Base-by-base conservation (phyloP, 192 early-diverging fungal genomes). In the Paraglomus brasilianum region DNA sequence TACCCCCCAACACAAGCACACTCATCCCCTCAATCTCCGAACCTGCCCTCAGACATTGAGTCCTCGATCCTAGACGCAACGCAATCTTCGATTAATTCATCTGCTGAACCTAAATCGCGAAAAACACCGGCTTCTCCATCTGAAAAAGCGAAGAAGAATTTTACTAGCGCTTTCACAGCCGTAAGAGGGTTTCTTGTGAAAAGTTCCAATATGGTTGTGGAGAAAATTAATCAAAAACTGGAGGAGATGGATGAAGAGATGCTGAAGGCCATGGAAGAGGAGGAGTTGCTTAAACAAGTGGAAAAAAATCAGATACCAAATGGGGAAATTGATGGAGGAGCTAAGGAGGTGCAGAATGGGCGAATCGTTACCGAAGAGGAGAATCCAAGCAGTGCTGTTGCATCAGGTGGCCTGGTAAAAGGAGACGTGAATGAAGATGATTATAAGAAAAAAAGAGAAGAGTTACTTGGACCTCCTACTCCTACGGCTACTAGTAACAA, bases 151-250 rank as follows among this genome's bases (percentile, higher is more conserved):
- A 56, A 17, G 11, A 56, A 21, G 21, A 56, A 56, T 56, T 56
- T 17, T 17, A 1, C 21, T 11, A 56, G 21, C 36, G 53, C 53
- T 0, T 30, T 56, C 4, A 30, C 19, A 10, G 19, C 17, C 17
- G 53, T 56, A 11, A 17, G 53, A 17, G 53, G 53, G 0, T 56
- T 56, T 56, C 21, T 56, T 21, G 11, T 21, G 17, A 17, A 6
- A 1, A 56, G 19, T 56, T 49, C 48, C 2, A 49, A 49, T 49
- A 49, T 19, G 17, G 48, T 49, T 49, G 53, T 56, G 9, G 53
- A 56, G 7, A 56, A 56, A 56, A 56, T 56, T 21, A 56, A 56
- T 56, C 53, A 56, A 21, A 56, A 56, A 21, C 53, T 56, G 10
- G 53, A 56, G 17, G 53, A 56, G 36, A 11, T 56, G 15, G 53